Evolutionary conservation across 2,329 filamentous ascomycete genomes (phyloP).

Genomic region (Cladosporium phlei): DNA sequence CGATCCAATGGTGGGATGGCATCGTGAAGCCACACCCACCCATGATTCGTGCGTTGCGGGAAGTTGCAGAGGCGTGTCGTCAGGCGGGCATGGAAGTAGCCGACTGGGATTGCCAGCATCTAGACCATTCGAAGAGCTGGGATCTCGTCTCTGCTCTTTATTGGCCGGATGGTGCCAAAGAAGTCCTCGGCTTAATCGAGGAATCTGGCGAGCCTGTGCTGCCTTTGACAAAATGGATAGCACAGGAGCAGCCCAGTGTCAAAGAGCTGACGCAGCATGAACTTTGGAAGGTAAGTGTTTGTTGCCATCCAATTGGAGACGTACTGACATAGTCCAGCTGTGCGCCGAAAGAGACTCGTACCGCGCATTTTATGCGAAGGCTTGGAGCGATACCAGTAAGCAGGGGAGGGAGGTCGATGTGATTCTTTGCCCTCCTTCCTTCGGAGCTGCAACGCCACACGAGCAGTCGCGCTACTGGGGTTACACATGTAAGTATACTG

Average conservation of each 20-base stretch:
- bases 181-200: conserved; percentile 48
- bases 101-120: conserved; percentile 42
- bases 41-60: conserved; percentile 51
- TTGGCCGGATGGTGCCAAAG: conserved; percentile 56
- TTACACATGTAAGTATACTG: conserved; percentile 46
- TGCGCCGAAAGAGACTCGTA: conserved; percentile 3
- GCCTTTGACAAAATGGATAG: conserved; percentile 56
- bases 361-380: conserved; percentile 8
- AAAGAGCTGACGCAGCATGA: conserved; percentile 41
- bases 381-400: conserved; percentile 8
- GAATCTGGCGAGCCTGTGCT: conserved; percentile 54
- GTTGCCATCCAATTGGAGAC: neutral
- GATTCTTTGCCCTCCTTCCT: conserved; percentile 57
- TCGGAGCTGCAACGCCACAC: conserved; percentile 51
- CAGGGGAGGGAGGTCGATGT: conserved; percentile 47
- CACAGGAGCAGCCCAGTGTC: conserved; percentile 50
- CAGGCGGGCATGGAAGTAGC: conserved; percentile 49
- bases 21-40: conserved; percentile 63
- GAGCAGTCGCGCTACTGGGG: conserved; percentile 56
- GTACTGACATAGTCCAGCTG: neutral
- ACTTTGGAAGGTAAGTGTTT: conserved; percentile 28
- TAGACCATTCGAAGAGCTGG: conserved; percentile 48
- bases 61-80: conserved; percentile 14
- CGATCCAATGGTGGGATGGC: conserved; percentile 61
- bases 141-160: conserved; percentile 47